Percentiles rank a stretch among this genome's conserved stretches.
phyloP scores from a whole-genome alignment of 2,329 filamentous ascomycete species.

The Fusarium subtropicale region DNA sequence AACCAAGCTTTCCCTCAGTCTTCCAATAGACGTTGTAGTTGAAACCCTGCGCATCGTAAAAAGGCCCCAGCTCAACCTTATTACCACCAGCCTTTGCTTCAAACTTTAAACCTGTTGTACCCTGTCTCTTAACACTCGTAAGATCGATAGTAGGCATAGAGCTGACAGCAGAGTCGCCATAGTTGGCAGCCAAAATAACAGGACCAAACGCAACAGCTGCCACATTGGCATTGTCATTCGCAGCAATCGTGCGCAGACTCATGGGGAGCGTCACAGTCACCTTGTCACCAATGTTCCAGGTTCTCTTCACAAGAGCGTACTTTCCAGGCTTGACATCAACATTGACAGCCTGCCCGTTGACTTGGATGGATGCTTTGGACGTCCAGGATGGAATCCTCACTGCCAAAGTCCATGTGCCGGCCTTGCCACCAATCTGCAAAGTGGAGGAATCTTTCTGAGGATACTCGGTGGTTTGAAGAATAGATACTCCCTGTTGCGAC shows the following conservation, averaged over 20 bases:
- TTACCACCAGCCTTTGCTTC: constrained; percentile 49
- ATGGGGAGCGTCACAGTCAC: constrained; percentile 60
- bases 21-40: constrained; percentile 60
- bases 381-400: constrained; percentile 64
- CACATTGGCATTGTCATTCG: constrained; percentile 60
- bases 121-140: constrained; percentile 44
- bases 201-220: constrained; percentile 62
- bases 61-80: constrained; percentile 52
- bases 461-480: constrained; percentile 58
- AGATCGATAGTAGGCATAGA: constrained; percentile 50
- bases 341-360: constrained; percentile 56
- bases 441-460: constrained; percentile 56
- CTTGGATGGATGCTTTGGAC: constrained; percentile 51
- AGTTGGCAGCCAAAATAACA: constrained; percentile 58
- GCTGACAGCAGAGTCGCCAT: constrained; percentile 50
- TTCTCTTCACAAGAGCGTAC: constrained; percentile 56
- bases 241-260: constrained; percentile 55
- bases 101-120: constrained; percentile 47
- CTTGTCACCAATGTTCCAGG: constrained; percentile 58
- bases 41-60: constrained; percentile 56
- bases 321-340: constrained; percentile 49
- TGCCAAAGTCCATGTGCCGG: constrained; percentile 51
- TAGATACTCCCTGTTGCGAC: constrained; percentile 53
- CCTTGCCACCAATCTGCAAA: constrained; percentile 53
- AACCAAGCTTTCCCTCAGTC: constrained; percentile 17